phyloP scores from a whole-genome alignment of 108 stramenopile species.

The Pseudonitzschia delicatissima region DNA sequence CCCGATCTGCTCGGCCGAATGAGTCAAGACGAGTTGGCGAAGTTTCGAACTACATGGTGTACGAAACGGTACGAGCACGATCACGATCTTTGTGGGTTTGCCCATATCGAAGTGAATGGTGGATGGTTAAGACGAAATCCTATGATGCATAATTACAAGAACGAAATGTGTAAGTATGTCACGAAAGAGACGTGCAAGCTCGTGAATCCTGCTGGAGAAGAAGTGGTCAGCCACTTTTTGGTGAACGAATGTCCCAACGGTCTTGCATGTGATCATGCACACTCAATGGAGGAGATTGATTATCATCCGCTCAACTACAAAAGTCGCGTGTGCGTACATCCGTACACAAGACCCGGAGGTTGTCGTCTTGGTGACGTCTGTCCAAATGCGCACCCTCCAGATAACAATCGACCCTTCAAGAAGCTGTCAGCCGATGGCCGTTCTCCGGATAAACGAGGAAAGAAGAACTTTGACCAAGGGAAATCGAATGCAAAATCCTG shows the following conservation, averaged over 20 bases:
- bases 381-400: conserved; percentile 55
- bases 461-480: conserved; percentile 36
- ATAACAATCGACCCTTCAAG: conserved; percentile 25
- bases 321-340: conserved; percentile 41
- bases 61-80: conserved; percentile 88
- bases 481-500: conserved; percentile 26
- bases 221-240: conserved; percentile 35
- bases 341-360: conserved; percentile 17
- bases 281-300: conserved; percentile 78
- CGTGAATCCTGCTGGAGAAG: conserved; percentile 34
- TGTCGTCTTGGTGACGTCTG: conserved; percentile 75
- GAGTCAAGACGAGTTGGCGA: conserved; percentile 54
- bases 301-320: conserved; percentile 81
- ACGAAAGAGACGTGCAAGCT: conserved; percentile 26
- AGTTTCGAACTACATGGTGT: conserved; percentile 84
- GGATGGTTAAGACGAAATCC: conserved; percentile 87
- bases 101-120: conserved; percentile 74
- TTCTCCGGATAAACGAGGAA: conserved; percentile 26
- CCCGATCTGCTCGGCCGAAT: conserved; percentile 54
- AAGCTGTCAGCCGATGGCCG: conserved; percentile 15
- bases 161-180: conserved; percentile 62
- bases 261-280: conserved; percentile 56
- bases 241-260: conserved; percentile 65
- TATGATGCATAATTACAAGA: conserved; percentile 43
- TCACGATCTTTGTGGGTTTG: conserved; percentile 76